Conservation (phyloP, 2,329 filamentous ascomycete genomes). For the Penicillium hesseltinei region DNA sequence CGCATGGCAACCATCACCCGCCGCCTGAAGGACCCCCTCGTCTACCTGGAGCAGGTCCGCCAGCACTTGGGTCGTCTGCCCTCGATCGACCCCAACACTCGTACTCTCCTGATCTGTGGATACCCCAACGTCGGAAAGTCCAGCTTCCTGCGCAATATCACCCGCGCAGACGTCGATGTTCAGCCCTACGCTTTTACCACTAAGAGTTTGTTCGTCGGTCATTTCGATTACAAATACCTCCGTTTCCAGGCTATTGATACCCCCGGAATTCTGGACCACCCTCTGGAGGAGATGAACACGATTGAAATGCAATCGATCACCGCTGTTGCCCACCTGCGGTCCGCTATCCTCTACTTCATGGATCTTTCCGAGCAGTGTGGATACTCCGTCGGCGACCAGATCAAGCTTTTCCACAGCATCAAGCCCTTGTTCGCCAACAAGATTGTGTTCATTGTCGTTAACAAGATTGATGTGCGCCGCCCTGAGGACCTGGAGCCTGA, state of each 20-base stretch:
- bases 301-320: slow-evolving; percentile 99
- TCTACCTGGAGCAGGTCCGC: slow-evolving; percentile 94
- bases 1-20: slow-evolving; percentile 98
- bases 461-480: slow-evolving; percentile 92
- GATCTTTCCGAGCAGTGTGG: slow-evolving; percentile 96
- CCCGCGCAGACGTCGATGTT: slow-evolving; percentile 91
- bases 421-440: slow-evolving; percentile 97
- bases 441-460: slow-evolving; percentile 92
- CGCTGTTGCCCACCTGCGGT: slow-evolving; percentile 92
- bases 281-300: slow-evolving; percentile 98
- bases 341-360: slow-evolving; percentile 97
- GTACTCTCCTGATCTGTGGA: slow-evolving; percentile 92
- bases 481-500: slow-evolving; percentile 83
- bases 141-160: slow-evolving; percentile 89
- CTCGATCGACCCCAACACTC: slow-evolving; percentile 96
- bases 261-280: slow-evolving; percentile 96
- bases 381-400: slow-evolving; percentile 88
- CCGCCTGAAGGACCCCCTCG: slow-evolving; percentile 86
- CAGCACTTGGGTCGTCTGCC: slow-evolving; percentile 97
- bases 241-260: slow-evolving; percentile 94
- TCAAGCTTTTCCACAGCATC: slow-evolving; percentile 92
- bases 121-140: slow-evolving; percentile 98
- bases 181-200: slow-evolving; percentile 99
- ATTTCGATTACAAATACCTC: slow-evolving; percentile 95
- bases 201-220: slow-evolving; percentile 93